phyloP scores from a whole-genome alignment of 352 stramenopile genomes.

The Globisporangium nagaii region DNA sequence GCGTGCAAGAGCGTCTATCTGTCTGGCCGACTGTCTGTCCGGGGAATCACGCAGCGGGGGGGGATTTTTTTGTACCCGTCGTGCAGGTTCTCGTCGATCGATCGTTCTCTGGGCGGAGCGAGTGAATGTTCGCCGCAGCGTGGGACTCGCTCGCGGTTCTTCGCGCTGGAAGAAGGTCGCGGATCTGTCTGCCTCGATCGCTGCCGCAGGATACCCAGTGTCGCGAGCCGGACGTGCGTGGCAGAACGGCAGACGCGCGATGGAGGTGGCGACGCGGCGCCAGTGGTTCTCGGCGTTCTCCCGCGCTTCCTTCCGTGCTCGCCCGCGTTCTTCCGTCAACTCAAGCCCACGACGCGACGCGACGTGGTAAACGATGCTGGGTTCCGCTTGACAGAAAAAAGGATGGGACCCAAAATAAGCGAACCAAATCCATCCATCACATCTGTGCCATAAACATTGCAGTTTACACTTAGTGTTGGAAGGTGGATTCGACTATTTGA shows the following conservation, averaged over 20 bases:
- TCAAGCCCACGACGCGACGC: neutral
- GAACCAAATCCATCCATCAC: too few species aligned
- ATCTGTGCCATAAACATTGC: neutral
- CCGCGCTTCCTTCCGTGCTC: neutral
- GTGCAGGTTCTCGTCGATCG: neutral
- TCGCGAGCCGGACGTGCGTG: neutral
- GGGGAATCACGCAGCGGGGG: too few species aligned
- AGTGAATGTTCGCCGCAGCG: neutral
- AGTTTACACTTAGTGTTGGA: neutral
- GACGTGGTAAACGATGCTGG: neutral
- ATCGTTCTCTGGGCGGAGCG: slow-evolving; percentile 2
- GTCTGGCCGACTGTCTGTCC: too few species aligned
- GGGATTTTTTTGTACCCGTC: slow-evolving; percentile 4
- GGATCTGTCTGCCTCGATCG: too few species aligned
- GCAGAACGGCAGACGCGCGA: neutral
- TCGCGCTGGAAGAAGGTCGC: too few species aligned
- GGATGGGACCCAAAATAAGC: neutral
- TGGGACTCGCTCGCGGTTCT: too few species aligned
- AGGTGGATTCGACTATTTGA: too few species aligned
- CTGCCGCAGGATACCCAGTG: too few species aligned
- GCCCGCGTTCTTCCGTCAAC: too few species aligned
- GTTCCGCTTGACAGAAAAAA: neutral
- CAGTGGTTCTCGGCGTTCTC: neutral
- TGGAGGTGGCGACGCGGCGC: neutral
- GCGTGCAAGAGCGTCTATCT: neutral